A percentile compares a stretch with the other conserved stretches of the same genome.
These are phyloP conservation scores for Sisymbrium irio DNA, from an alignment of 345 rosid genomes.

Conservation along the genomic window DNA sequence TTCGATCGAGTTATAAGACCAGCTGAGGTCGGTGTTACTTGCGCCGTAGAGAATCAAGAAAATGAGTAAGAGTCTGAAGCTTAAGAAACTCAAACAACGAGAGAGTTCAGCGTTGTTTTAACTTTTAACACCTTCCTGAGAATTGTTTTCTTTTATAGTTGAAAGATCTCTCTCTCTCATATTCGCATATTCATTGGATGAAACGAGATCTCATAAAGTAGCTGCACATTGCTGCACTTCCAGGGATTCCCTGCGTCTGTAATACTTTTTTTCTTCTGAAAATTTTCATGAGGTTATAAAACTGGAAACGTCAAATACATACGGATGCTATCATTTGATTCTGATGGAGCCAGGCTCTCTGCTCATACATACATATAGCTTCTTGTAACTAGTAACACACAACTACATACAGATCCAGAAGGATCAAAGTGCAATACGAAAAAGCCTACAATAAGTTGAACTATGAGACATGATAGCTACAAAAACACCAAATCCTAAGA, in stretches of 20 bases:
- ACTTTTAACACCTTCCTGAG: constrained; percentile 16
- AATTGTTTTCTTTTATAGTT: neutral
- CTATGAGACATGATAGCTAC: neutral
- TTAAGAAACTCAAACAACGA: constrained; percentile 27
- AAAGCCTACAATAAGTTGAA: neutral
- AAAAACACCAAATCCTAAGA: constrained; percentile 3
- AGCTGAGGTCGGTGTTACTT: constrained; percentile 94
- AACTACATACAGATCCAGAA: constrained; percentile 13
- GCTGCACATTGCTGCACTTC: constrained; percentile 8
- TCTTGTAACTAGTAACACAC: constrained; percentile 13
- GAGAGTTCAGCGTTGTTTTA: neutral
- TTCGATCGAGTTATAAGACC: constrained; percentile 84
- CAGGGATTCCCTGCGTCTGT: constrained; percentile 24
- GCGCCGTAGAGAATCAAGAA: constrained; percentile 39
- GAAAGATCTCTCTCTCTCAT: neutral
- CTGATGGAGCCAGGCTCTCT: neutral
- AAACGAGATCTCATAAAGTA: constrained; percentile 12
- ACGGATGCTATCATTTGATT: neutral
- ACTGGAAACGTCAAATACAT: neutral
- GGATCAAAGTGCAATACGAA: neutral
- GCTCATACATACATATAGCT: constrained; percentile 7
- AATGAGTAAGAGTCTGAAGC: constrained; percentile 38
- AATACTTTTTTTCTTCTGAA: neutral
- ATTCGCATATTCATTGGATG: constrained; percentile 20
- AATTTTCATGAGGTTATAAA: neutral